Base-by-base conservation (phyloP, 305 asterid species). In the Fraxinus dipetala region DNA sequence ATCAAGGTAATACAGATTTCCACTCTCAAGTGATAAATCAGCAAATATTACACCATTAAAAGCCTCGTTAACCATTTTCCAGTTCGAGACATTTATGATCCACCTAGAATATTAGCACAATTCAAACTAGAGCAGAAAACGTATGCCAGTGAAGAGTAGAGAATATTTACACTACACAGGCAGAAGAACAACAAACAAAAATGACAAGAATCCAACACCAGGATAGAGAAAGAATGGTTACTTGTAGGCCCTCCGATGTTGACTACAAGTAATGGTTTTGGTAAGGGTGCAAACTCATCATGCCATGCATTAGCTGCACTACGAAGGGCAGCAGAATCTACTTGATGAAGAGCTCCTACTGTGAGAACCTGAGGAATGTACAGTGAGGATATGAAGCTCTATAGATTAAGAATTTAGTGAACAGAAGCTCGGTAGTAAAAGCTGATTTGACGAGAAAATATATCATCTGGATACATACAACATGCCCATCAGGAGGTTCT, bases 191-290 rank as follows among this genome's bases (percentile, higher is more conserved):
- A 16, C 1, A 38, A 7, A 75, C n/a, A 80, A 78, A 34, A 73
- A 69, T 43, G 28, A 87, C 74, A 38, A 26, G 76, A 77, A 54
- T 69, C 51, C 81, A 81, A 35, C 67, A 81, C 75, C 45, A 75
- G 75, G 80, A 34, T 40, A 79, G 28, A 48, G 85, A 70, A 85
- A 85, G 80, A 87, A 81, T 84, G 40, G 35, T 88, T 91, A 96
- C 99, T 92, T 89, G 96, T 86, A 77, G 98, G 98, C 78, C 98
- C 98, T 77, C 99, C 99, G 74, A 95, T 89, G 90, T 92, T 96
- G 88, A 96, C 96, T 51, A 94, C 98, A 78, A 96, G 87, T 86
- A 96, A 86, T 32, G 99, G 99, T 90, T 91, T 96, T 26, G 97
- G 93, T 84, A 93, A 76, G 82, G 96, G 93, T 81, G 97, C 97